Evolutionary conservation across 768 basidiomycete species (phyloP).

Genomic region (Phallus indusiatus): DNA sequence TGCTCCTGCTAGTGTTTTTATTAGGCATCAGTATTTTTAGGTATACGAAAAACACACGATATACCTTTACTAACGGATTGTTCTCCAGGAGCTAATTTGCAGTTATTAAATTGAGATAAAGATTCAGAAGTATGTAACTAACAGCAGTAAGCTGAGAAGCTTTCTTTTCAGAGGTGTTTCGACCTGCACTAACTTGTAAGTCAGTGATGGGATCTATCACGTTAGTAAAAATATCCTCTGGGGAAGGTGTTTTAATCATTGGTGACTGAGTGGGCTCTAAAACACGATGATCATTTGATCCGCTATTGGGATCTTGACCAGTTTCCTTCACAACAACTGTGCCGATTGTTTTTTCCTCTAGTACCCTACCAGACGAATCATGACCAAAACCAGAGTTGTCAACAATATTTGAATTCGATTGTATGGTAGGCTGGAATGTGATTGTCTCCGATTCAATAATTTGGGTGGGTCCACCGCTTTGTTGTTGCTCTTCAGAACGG

Average conservation of each 20-base stretch:
- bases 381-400: neutral
- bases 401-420: neutral
- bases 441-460: neutral
- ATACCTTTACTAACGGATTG: no score
- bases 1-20: no score
- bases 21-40: no score
- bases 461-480: neutral
- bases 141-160: no score
- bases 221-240: neutral
- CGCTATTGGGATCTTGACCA: neutral
- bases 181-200: neutral
- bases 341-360: no score
- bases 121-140: neutral
- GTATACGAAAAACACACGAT: no score
- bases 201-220: neutral
- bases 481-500: neutral
- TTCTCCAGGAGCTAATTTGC: no score
- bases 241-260: neutral
- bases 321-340: no score
- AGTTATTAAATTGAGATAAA: neutral
- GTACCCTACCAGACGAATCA: no score
- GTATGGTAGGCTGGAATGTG: neutral
- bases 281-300: neutral
- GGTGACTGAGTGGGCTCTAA: neutral
- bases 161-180: neutral